Evolutionary conservation across 441 rosid genomes (phyloP).

Genomic region (Populus trichocarpa): DNA sequence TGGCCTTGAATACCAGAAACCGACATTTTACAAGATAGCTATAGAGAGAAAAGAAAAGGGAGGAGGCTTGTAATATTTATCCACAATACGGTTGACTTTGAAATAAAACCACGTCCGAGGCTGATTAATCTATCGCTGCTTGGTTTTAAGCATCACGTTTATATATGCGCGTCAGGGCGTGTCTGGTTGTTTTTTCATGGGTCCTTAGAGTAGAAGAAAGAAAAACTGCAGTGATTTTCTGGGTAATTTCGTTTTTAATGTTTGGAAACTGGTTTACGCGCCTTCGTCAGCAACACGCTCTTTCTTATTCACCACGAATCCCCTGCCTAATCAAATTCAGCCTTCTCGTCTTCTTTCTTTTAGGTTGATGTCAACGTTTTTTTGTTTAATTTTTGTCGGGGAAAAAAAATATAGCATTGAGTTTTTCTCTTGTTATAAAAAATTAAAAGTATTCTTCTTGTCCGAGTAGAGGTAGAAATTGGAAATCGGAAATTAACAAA

Average conservation of each 20-base stretch:
- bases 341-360: neutral
- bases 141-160: neutral
- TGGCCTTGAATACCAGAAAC: constrained; percentile 71
- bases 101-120: neutral
- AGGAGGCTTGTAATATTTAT: neutral
- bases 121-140: neutral
- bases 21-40: constrained; percentile 27
- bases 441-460: neutral
- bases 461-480: neutral
- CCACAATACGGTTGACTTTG: neutral
- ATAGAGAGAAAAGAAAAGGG: neutral
- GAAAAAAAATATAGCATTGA: neutral
- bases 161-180: neutral
- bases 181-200: too few species aligned
- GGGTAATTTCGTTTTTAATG: neutral
- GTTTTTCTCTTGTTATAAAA: neutral
- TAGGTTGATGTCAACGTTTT: neutral
- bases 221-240: neutral
- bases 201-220: neutral
- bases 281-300: too few species aligned
- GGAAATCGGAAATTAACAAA: too few species aligned
- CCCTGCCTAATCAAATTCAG: neutral
- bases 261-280: neutral
- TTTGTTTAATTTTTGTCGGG: neutral
- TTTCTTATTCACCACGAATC: neutral